A percentile compares a stretch with the other conserved stretches of the same genome.
These are phyloP conservation scores for Rhizoclosmatium sp. DNA, from an alignment of 192 early-diverging fungal species.

Conservation along the genomic window DNA sequence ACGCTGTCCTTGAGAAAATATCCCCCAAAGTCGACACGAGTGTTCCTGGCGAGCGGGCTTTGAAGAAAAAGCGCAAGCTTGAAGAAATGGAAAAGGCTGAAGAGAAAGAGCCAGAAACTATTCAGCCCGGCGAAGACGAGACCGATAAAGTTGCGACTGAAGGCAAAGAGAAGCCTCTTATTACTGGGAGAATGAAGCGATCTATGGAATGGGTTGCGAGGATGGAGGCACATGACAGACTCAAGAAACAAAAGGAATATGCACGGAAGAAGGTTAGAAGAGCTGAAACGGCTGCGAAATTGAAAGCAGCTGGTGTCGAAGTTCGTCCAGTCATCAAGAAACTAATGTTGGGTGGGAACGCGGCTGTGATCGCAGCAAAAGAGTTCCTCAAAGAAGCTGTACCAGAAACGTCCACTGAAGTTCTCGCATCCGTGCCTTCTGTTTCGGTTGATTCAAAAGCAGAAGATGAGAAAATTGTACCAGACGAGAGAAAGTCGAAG, in stretches of 20 bases:
- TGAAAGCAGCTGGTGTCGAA: background rate
- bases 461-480: background rate
- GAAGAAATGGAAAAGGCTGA: background rate
- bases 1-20: background rate
- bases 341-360: background rate
- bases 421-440: too few species aligned
- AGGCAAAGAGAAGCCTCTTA: background rate
- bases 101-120: background rate
- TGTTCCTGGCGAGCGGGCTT: slow-evolving; percentile 21
- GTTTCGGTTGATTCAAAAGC: too few species aligned
- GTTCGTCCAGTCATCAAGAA: background rate
- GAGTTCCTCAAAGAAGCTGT: background rate
- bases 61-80: background rate
- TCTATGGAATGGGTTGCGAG: background rate
- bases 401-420: too few species aligned
- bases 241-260: background rate
- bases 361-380: background rate
- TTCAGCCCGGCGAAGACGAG: background rate
- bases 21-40: slow-evolving; percentile 29
- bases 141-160: background rate
- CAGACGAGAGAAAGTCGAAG: background rate
- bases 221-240: background rate
- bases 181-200: background rate
- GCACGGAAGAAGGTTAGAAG: background rate
- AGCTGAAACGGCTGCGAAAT: background rate